phyloP scores from a whole-genome alignment of 2,329 filamentous ascomycete species.

The Sporothrix humicola region DNA sequence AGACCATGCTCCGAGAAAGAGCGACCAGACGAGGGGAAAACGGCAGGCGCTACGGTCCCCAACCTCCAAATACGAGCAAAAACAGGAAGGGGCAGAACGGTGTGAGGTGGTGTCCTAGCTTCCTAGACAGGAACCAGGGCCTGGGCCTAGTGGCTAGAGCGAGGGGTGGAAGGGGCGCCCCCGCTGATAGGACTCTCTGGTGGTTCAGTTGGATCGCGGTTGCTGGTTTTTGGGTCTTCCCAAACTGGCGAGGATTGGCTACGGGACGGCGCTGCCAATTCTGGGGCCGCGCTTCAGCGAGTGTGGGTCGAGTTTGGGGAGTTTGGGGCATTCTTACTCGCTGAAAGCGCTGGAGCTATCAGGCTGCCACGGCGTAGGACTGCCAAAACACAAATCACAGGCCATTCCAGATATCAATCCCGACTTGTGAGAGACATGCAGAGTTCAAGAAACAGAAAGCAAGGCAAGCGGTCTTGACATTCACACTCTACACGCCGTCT shows the following conservation, averaged over 20 bases:
- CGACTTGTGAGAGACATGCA: background rate
- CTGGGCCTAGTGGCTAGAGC: slow-evolving; percentile 13
- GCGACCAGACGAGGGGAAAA: slow-evolving; percentile 1
- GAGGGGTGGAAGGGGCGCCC: background rate
- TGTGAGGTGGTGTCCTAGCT: slow-evolving; percentile 7
- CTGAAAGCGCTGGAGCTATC: background rate
- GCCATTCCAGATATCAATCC: slow-evolving; percentile 8
- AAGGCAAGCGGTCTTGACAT: slow-evolving; percentile 1
- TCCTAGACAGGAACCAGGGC: slow-evolving; percentile 13
- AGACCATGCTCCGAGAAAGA: slow-evolving; percentile 3
- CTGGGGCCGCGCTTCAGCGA: slow-evolving; percentile 21
- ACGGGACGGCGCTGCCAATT: slow-evolving; percentile 17
- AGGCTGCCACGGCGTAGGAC: background rate
- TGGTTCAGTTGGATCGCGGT: background rate
- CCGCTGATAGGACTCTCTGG: slow-evolving; percentile 26
- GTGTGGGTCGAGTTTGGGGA: slow-evolving; percentile 21
- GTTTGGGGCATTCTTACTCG: slow-evolving; percentile 4
- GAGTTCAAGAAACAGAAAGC: background rate
- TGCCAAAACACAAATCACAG: slow-evolving; percentile 23
- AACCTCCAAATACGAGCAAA: slow-evolving; percentile 20
- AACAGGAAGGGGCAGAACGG: slow-evolving; percentile 22
- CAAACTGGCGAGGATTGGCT: slow-evolving; percentile 13
- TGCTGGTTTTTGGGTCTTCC: background rate
- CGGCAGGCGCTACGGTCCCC: slow-evolving; percentile 15
- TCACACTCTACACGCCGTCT: background rate